Evolutionary conservation across 2,329 filamentous ascomycete species (phyloP), one percentile per base, ranked within the genome.

Genomic region (Venturia pyrina): DNA sequence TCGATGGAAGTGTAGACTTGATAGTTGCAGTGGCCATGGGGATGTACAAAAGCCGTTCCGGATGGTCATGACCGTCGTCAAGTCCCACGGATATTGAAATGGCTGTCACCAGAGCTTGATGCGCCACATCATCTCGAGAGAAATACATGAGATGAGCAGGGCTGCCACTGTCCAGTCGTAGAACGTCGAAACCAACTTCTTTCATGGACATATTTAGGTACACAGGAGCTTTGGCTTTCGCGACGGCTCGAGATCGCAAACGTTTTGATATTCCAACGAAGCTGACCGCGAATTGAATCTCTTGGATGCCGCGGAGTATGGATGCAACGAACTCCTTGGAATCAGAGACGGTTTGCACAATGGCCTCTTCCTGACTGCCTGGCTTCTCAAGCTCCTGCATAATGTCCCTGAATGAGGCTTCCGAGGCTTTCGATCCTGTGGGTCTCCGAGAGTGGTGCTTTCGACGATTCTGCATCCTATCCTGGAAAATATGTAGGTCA

Each of bases 81-180:
- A 99, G 82, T 48, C 92, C 95, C 66, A 98, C 83, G 0, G 93
- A 93, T 66, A 99, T 90, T 0, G 95, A 96, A 50, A 99, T 86
- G 3, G 93, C 95, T 21, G 93, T 95, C 28, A 95, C 84, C 44
- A 99, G 82, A 13, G 93, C 95, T 80, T 99, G 93, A 75, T 99
- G 95, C 15, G 95, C 95, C 72, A 97, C 87, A 73, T 97, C 95
- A 68, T 91, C 89, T 28, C 89, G 87, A 2, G 93, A 90, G 73
- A 99, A 99, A 77, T 99, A 98, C 95, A 98, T 99, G 69, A 95
- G 87, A 80, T 99, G 95, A 0, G 93, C 92, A 0, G 95, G 92
- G 19, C 93, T 96, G 71, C 91, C 93, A 53, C 91, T 89, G 74
- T 99, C 93, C 65, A 99, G 83, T 28, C 93, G 87, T 74, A 98